phyloP scores from a whole-genome alignment of 169 alveolate species.

The Hammondia hammondi region DNA sequence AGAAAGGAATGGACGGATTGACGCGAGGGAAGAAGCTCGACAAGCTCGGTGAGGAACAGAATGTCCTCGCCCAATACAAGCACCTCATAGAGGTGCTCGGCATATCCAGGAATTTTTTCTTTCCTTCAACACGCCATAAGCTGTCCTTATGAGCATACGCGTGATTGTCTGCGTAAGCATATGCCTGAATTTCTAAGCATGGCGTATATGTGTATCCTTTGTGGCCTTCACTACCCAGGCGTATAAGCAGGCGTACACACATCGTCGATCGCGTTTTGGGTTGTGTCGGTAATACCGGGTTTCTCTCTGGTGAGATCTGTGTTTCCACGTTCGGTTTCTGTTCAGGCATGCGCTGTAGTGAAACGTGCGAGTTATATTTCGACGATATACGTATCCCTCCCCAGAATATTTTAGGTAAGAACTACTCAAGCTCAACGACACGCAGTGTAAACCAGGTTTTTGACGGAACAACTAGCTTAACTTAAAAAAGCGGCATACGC shows the following conservation, averaged over 20 bases:
- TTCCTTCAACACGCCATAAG: too few species aligned
- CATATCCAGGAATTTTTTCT: too few species aligned
- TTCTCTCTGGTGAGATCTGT: background rate
- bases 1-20: conserved; percentile 82
- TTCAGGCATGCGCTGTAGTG: conserved; percentile 84
- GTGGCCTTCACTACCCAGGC: too few species aligned
- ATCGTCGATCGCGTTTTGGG: background rate
- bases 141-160: too few species aligned
- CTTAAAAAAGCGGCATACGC: too few species aligned
- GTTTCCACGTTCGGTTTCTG: background rate
- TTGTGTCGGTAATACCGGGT: background rate
- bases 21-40: conserved; percentile 82
- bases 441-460: too few species aligned
- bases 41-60: conserved; percentile 77
- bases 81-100: background rate
- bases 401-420: conserved; percentile 80
- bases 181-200: too few species aligned
- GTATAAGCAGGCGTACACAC: background rate
- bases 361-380: conserved; percentile 85
- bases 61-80: background rate
- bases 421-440: background rate
- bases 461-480: too few species aligned
- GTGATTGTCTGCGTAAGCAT: too few species aligned
- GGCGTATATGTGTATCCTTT: too few species aligned
- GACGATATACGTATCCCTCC: conserved; percentile 84